Base-by-base conservation (phyloP, 495 filamentous ascomycete genomes). In the Apiosordaria backusii region DNA sequence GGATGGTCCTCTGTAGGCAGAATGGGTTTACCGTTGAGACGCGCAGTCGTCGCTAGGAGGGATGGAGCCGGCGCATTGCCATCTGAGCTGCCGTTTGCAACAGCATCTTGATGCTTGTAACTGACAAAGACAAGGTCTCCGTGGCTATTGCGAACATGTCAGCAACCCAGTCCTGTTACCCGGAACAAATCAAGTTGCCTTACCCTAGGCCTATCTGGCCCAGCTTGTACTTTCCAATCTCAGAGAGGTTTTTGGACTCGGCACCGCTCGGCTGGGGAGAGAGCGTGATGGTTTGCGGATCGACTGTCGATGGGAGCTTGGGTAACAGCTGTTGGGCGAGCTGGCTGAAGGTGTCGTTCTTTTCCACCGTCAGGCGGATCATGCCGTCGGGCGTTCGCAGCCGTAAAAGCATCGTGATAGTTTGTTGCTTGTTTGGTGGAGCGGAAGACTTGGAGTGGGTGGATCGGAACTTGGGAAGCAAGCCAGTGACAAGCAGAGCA, bases 61-160 rank as follows among this genome's bases (percentile, higher is more conserved):
- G 67, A 76, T 63, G 72, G 72, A 71, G 65, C 78, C 63, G 73
- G 81, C 65, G 63, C 85, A 78, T 70, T 72, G 60, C 71, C 76
- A 26, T 72, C 75, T 15, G 72, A 26, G 35, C 69, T 70, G 60
- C 72, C 72, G 73, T 78, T 63, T 13, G 64, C 64, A 50, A 66
- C 64, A 65, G 71, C 54, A 59, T 74, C 67, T 26, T 73, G 70
- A 65, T 88, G 83, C 70, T 84, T 76, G 78, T 96, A 99, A 65
- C 84, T 89, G 65, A 98, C 74, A 76, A 89, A 99, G 27, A 99
- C 84, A 68, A 96, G 86, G 70, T 96, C 93, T 50, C 95, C 95
- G 76, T 99, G 91, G 61, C 92, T 97, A 26, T 57, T 27, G 25
- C 10, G 15, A 21, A 9, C 19, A 45, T 57, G 57, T 69, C 62